phyloP scores from a whole-genome alignment of 2,329 filamentous ascomycete genomes.

The Aureobasidium sp. region DNA sequence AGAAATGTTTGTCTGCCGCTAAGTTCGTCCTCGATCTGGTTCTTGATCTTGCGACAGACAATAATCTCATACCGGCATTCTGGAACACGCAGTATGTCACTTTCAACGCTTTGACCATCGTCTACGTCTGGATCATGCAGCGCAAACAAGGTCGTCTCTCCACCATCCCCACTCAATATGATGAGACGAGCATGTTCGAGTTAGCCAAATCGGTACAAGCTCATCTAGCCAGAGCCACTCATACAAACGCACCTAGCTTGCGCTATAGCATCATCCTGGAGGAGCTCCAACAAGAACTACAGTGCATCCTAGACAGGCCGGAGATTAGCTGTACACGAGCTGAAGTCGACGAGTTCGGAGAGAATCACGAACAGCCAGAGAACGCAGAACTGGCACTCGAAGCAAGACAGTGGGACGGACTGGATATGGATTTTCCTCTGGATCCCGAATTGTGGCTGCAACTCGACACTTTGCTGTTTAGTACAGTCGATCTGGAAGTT shows the following conservation, averaged over 20 bases:
- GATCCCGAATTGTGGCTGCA: slow-evolving; percentile 3
- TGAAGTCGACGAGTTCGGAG: not conserved
- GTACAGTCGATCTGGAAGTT: not conserved
- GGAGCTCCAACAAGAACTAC: slow-evolving; percentile 14
- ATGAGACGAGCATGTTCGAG: slow-evolving; percentile 6
- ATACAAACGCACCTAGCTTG: not conserved
- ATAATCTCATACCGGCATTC: slow-evolving; percentile 17
- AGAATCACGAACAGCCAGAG: not conserved
- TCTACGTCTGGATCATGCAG: slow-evolving; percentile 20
- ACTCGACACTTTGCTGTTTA: not conserved
- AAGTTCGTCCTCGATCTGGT: slow-evolving; percentile 15
- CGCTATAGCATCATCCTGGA: slow-evolving; percentile 21
- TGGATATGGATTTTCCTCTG: not conserved
- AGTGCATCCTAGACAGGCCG: not conserved
- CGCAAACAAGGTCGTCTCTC: slow-evolving; percentile 7
- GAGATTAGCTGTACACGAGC: not conserved
- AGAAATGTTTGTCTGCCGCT: slow-evolving; percentile 15
- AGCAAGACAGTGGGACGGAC: not conserved
- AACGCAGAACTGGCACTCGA: not conserved
- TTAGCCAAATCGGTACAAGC: slow-evolving; percentile 7
- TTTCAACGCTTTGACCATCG: slow-evolving; percentile 1
- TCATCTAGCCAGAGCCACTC: slow-evolving; percentile 15
- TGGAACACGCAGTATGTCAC: slow-evolving; percentile 5
- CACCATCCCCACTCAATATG: not conserved
- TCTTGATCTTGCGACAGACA: not conserved